These are phyloP conservation scores for Xeromyces bisporus DNA, from an alignment of 495 filamentous ascomycete genomes.

Conservation along the genomic window DNA sequence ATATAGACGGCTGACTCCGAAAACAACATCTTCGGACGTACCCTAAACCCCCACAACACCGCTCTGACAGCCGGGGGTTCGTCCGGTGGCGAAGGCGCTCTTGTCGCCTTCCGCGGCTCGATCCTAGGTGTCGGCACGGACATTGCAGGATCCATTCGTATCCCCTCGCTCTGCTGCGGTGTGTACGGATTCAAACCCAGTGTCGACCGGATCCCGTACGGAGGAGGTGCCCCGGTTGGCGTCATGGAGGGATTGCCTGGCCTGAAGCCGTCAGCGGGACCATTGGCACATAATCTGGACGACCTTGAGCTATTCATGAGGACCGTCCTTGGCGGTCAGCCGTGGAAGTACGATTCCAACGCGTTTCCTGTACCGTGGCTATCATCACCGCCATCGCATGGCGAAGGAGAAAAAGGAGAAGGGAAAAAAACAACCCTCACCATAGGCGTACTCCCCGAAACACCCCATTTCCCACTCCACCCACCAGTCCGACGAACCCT, in stretches of 20 bases:
- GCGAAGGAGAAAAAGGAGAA: slow-evolving; percentile 13
- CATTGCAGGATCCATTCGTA: slow-evolving; percentile 37
- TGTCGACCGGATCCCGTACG: slow-evolving; percentile 27
- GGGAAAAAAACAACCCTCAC: too few relatives aligned
- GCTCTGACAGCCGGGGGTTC: slow-evolving; percentile 38
- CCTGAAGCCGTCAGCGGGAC: slow-evolving; percentile 11
- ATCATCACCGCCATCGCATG: slow-evolving; percentile 2
- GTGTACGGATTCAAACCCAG: slow-evolving; percentile 27
- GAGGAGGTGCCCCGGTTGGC: neutral
- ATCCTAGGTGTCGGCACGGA: slow-evolving; percentile 49
- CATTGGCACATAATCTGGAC: slow-evolving; percentile 8
- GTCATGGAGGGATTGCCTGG: slow-evolving; percentile 16
- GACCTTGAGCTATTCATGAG: slow-evolving; percentile 20
- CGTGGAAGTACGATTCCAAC: slow-evolving; percentile 18
- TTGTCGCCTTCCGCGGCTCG: slow-evolving; percentile 39
- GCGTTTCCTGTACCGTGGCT: slow-evolving; percentile 18
- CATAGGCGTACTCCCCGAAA: slow-evolving; percentile 33
- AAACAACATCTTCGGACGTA: slow-evolving; percentile 24
- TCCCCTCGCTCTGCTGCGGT: slow-evolving; percentile 32
- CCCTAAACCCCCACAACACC: slow-evolving; percentile 36
- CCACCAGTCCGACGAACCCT: slow-evolving; percentile 8
- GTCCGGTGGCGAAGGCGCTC: slow-evolving; percentile 46
- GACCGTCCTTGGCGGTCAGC: slow-evolving; percentile 14
- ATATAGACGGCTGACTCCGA: slow-evolving; percentile 26
- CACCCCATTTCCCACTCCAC: slow-evolving; percentile 7